phyloP scores from a whole-genome alignment of 495 filamentous ascomycete species.

The Aspergillus haitiensis region DNA sequence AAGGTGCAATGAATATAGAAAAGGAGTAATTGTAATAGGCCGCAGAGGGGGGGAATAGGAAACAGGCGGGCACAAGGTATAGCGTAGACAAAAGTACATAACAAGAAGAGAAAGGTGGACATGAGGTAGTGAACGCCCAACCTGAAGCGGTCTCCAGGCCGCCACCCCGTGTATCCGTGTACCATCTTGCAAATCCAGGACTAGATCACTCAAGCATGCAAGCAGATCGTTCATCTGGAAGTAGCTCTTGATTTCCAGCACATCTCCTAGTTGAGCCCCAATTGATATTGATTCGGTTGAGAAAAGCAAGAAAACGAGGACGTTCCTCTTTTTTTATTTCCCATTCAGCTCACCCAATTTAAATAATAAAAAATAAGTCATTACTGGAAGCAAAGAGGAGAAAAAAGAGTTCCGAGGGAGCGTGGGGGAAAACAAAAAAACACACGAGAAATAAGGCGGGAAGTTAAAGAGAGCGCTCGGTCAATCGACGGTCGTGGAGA shows the following conservation, averaged over 20 bases:
- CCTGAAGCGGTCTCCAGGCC: constrained; percentile 22
- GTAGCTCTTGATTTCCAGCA: constrained; percentile 28
- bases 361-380: constrained; percentile 28
- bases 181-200: constrained; percentile 28
- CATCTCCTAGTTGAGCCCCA: constrained; percentile 32
- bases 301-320: constrained; percentile 22
- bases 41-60: constrained; percentile 36
- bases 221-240: constrained; percentile 21
- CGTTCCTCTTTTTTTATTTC: constrained; percentile 20
- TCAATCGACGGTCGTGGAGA: constrained; percentile 36
- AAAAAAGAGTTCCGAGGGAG: constrained; percentile 37
- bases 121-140: constrained; percentile 29
- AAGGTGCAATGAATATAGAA: constrained; percentile 30
- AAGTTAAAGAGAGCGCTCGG: constrained; percentile 30
- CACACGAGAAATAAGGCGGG: constrained; percentile 38
- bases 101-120: constrained; percentile 51
- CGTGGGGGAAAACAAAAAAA: constrained; percentile 39
- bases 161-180: constrained; percentile 26
- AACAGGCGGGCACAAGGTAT: constrained; percentile 46
- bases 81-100: constrained; percentile 56
- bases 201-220: constrained; percentile 26
- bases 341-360: constrained; percentile 31
- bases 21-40: constrained; percentile 35
- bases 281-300: constrained; percentile 27
- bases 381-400: constrained; percentile 36